Evolutionary conservation across 208 protist species (phyloP).

Genomic region (Trypanosoma caninum): DNA sequence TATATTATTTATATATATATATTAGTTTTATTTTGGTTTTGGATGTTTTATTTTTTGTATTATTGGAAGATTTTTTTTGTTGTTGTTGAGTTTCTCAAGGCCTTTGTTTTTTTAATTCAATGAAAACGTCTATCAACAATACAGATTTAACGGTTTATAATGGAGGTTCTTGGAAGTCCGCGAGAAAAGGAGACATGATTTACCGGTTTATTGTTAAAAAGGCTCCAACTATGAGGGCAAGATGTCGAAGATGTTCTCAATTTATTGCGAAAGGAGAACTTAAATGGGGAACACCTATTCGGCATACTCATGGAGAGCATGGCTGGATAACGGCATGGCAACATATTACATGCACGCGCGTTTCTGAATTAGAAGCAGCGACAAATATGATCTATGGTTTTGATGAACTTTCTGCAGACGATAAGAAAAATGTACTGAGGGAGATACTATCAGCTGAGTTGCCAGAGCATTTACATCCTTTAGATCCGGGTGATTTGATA

Average conservation of each 20-base stretch:
- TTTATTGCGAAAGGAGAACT: conserved; percentile 74
- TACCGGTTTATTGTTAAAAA: conserved; percentile 67
- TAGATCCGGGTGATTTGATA: conserved; percentile 84
- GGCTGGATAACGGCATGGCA: conserved; percentile 91
- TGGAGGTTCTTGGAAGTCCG: conserved; percentile 56
- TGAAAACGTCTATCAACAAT: conserved; percentile 55
- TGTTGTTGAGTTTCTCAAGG: background rate
- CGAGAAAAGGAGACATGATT: conserved; percentile 35
- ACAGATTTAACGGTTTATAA: conserved; percentile 65
- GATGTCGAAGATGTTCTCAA: conserved; percentile 85
- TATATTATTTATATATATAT: conserved; percentile 16
- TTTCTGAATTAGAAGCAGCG: conserved; percentile 23
- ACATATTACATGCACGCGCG: conserved; percentile 70
- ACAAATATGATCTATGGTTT: conserved; percentile 49
- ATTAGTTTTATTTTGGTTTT: background rate
- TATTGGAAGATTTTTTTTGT: conserved; percentile 7
- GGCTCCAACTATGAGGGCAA: conserved; percentile 63
- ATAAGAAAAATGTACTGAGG: conserved; percentile 55
- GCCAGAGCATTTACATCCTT: conserved; percentile 63
- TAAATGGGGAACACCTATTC: conserved; percentile 79
- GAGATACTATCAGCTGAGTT: conserved; percentile 47
- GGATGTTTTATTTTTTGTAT: conserved; percentile 18
- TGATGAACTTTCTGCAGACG: conserved; percentile 29
- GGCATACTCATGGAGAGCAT: conserved; percentile 70
- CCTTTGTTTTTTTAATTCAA: conserved; percentile 12